Evolutionary conservation across 768 basidiomycete genomes (phyloP).

Genomic region (Boletus rubroflammeus): DNA sequence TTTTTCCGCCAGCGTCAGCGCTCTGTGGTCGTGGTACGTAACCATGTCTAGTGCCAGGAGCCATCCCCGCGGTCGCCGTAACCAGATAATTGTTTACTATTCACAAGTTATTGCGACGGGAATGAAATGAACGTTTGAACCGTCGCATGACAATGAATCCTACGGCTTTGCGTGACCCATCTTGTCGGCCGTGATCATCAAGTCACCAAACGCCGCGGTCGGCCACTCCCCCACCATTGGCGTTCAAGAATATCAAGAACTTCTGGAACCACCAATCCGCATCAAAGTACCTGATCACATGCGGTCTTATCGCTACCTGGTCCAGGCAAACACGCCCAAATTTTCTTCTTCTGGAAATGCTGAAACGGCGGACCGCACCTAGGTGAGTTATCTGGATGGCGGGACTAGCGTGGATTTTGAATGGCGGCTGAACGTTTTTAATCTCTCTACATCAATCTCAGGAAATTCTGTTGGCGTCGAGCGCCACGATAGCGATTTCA

Average conservation of each 20-base stretch:
- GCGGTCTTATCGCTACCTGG: neutral
- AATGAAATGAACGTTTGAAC: neutral
- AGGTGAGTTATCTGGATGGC: neutral
- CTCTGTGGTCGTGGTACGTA: conserved; percentile 3
- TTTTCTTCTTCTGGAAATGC: neutral
- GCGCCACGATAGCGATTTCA: neutral
- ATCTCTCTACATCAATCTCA: neutral
- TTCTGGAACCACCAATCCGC: neutral
- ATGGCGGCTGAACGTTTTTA: neutral
- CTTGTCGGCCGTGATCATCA: neutral
- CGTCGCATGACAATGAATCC: neutral
- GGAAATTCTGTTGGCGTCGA: neutral
- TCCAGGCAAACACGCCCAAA: neutral
- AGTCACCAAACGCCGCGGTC: neutral
- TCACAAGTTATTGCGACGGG: neutral
- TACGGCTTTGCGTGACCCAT: neutral
- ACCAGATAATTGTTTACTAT: neutral
- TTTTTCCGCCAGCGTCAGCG: neutral
- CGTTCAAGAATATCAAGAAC: neutral
- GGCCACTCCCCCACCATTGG: too few relatives aligned
- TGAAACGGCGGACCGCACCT: neutral
- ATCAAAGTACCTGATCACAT: neutral
- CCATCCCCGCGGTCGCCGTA: neutral
- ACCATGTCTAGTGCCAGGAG: neutral
- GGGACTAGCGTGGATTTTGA: neutral